phyloP scores from a whole-genome alignment of 805 yeast genomes.

The Zygosaccharomyces gambellarensis region DNA sequence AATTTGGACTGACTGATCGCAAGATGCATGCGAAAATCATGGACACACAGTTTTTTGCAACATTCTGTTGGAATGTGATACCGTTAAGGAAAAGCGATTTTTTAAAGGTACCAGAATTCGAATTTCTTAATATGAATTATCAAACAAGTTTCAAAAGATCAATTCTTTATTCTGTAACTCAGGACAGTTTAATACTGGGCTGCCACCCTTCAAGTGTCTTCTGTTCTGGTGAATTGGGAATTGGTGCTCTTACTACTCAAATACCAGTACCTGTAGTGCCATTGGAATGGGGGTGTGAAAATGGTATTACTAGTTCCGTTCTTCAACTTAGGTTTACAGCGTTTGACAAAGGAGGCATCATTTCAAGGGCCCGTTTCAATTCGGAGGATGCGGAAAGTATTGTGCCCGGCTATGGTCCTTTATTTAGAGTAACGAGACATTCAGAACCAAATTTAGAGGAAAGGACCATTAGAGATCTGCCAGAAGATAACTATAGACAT shows the following conservation, averaged over 20 bases:
- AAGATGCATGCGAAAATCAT: slow-evolving; percentile 5
- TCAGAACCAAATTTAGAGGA: slow-evolving; percentile 2
- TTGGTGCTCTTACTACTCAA: slow-evolving; percentile 26
- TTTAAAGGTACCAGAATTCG: slow-evolving; percentile 18
- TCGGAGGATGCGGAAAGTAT: neutral
- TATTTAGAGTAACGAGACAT: neutral
- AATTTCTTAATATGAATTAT: slow-evolving; percentile 22
- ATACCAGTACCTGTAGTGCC: slow-evolving; percentile 26
- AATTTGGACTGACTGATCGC: neutral
- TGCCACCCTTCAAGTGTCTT: slow-evolving; percentile 13
- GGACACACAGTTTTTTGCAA: slow-evolving; percentile 22
- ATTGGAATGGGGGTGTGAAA: slow-evolving; percentile 13
- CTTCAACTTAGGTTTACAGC: slow-evolving; percentile 20
- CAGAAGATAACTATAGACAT: slow-evolving; percentile 4
- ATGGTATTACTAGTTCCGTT: slow-evolving; percentile 2
- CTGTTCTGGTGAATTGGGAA: slow-evolving; percentile 23
- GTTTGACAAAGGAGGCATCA: slow-evolving; percentile 15
- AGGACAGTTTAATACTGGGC: slow-evolving; percentile 20
- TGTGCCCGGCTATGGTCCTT: slow-evolving; percentile 5
- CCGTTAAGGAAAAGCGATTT: slow-evolving; percentile 20
- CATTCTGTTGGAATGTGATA: slow-evolving; percentile 16
- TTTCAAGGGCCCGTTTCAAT: neutral
- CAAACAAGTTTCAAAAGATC: slow-evolving; percentile 17
- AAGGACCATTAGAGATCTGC: slow-evolving; percentile 2
- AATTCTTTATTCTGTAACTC: slow-evolving; percentile 15